A percentile compares a stretch with the other conserved stretches of the same genome.
phyloP scores from a whole-genome alignment of 139 green algal genomes.

The Diplosphaera chodatii region DNA sequence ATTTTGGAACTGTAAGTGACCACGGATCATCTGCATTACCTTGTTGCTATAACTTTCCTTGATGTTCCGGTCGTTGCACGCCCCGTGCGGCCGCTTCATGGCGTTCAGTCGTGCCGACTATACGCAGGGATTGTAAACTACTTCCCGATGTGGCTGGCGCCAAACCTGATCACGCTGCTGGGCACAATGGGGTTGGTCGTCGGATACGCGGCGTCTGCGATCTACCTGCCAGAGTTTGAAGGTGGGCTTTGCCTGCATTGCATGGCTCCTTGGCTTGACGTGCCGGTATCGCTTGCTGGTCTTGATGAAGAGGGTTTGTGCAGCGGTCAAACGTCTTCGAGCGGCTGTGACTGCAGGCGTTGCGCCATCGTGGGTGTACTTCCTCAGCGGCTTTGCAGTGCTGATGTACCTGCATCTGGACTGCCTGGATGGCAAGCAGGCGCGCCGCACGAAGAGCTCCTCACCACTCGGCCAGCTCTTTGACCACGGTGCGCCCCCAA shows the following conservation, averaged over 20 bases:
- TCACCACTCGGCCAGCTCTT: conserved; percentile 93
- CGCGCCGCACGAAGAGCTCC: conserved; percentile 76
- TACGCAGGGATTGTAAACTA: conserved; percentile 32
- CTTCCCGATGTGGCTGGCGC: conserved; percentile 83
- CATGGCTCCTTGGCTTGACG: too few relatives aligned
- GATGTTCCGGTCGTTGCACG: too few relatives aligned
- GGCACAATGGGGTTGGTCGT: conserved; percentile 56
- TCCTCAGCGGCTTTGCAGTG: conserved; percentile 19
- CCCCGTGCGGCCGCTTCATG: too few relatives aligned
- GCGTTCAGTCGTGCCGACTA: too few relatives aligned
- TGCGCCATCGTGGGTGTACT: conserved; percentile 60
- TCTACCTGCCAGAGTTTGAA: conserved; percentile 56
- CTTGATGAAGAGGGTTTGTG: too few relatives aligned
- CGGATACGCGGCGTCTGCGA: conserved; percentile 45
- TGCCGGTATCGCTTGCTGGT: too few relatives aligned
- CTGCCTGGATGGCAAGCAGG: conserved; percentile 93
- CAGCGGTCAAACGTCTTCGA: too few relatives aligned
- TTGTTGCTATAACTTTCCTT: too few relatives aligned
- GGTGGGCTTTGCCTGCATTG: conserved; percentile 34
- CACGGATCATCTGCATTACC: too few relatives aligned
- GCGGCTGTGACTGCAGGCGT: too few relatives aligned
- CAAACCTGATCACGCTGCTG: conserved; percentile 88
- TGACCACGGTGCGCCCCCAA: conserved; percentile 76
- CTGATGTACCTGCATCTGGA: conserved; percentile 82
- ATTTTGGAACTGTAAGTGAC: conserved; percentile 70